Conservation (phyloP, 2,329 filamentous ascomycete species). For the Epicoccum nigrum region DNA sequence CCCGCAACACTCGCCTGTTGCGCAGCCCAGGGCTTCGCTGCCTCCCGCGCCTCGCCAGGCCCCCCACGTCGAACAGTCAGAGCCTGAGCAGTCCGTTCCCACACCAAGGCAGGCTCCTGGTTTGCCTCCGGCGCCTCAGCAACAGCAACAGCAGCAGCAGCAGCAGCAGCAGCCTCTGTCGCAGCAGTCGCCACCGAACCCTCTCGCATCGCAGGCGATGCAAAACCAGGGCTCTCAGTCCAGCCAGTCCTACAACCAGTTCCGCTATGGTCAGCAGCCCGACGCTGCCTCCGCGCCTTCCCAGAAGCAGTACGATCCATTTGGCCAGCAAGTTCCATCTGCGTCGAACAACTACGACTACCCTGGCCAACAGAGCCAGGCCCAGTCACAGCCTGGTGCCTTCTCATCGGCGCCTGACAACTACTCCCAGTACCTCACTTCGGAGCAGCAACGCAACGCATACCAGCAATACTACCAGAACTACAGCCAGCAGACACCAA, state of each 20-base stretch:
- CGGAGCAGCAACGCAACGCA: constrained; percentile 73
- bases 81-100: constrained; percentile 49
- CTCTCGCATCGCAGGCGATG: constrained; percentile 61
- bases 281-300: constrained; percentile 65
- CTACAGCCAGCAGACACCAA: constrained; percentile 59
- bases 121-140: constrained; percentile 65
- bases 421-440: constrained; percentile 81
- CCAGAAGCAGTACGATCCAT: constrained; percentile 88
- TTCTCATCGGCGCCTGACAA: constrained; percentile 79
- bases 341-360: constrained; percentile 57
- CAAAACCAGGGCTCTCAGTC: constrained; percentile 56
- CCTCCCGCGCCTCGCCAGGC: constrained; percentile 69
- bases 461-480: constrained; percentile 71
- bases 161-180: constrained; percentile 53
- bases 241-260: constrained; percentile 64
- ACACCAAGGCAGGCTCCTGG: constrained; percentile 67
- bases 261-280: constrained; percentile 69
- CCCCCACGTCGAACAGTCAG: constrained; percentile 48
- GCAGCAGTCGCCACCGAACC: constrained; percentile 53
- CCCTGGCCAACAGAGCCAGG: constrained; percentile 59
- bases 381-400: constrained; percentile 65
- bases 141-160: constrained; percentile 49
- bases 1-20: constrained; percentile 87
- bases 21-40: constrained; percentile 83
- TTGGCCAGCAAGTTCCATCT: constrained; percentile 72